These are phyloP conservation scores for Fraxinus sp. DNA, from an alignment of 305 asterid species.

Conservation along the genomic window DNA sequence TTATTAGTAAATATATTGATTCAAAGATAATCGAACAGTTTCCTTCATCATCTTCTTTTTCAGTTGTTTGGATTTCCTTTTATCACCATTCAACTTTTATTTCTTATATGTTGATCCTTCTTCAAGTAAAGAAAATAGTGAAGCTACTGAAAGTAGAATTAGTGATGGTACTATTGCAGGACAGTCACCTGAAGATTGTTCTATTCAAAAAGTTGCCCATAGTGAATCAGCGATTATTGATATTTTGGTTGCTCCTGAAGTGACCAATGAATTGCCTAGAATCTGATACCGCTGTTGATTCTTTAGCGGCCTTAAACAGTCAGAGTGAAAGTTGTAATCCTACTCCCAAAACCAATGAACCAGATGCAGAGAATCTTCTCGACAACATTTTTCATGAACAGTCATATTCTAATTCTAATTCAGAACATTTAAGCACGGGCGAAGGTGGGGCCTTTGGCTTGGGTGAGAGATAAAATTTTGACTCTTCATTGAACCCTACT, in stretches of 20 bases:
- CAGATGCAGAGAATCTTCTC: constrained; percentile 20
- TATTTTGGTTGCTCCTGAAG: constrained; percentile 44
- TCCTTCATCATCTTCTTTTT: too few relatives aligned
- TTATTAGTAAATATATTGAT: too few relatives aligned
- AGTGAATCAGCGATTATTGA: constrained; percentile 39
- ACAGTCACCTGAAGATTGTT: constrained; percentile 41
- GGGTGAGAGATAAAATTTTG: constrained; percentile 31
- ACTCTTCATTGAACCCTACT: constrained; percentile 36
- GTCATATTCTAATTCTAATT: constrained; percentile 36
- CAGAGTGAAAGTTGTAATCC: constrained; percentile 25
- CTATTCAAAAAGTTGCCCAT: constrained; percentile 29
- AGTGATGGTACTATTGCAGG: constrained; percentile 39
- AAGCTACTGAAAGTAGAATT: constrained; percentile 40
- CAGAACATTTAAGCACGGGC: constrained; percentile 33
- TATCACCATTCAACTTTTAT: too few relatives aligned
- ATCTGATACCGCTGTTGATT: constrained; percentile 36
- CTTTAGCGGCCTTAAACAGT: constrained; percentile 35
- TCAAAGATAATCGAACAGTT: too few relatives aligned
- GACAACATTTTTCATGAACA: constrained; percentile 31
- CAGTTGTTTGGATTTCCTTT: too few relatives aligned
- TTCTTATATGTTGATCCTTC: constrained; percentile 22
- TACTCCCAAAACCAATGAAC: neutral
- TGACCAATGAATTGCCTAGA: constrained; percentile 37
- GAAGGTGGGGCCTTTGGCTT: constrained; percentile 33
- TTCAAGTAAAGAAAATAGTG: constrained; percentile 35